Percentiles rank a stretch among this genome's conserved stretches.
Evolutionary conservation across 2,329 filamentous ascomycete genomes (phyloP).

Genomic region (Mycosphaerella sp.): DNA sequence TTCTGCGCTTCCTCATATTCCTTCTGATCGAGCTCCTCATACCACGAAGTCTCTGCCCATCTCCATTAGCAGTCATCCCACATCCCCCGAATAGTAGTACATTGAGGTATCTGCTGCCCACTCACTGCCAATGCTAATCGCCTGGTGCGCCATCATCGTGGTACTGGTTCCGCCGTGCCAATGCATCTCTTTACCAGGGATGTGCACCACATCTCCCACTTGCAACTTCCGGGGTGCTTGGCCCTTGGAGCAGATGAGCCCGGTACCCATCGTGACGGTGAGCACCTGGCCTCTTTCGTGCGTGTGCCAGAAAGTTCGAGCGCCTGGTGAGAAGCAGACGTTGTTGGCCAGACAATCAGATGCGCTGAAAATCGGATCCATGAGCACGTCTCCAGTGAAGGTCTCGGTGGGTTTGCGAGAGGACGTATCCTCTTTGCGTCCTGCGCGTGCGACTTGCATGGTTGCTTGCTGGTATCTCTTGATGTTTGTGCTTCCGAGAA

Average conservation of each 20-base stretch:
- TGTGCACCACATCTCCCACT: conserved; percentile 40
- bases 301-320: conserved; percentile 42
- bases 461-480: background rate
- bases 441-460: conserved; percentile 27
- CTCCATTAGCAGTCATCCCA: background rate
- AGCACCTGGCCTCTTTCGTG: conserved; percentile 43
- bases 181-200: conserved; percentile 38
- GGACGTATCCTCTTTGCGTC: conserved; percentile 25
- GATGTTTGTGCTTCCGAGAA: background rate
- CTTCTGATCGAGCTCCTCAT: conserved; percentile 34
- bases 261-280: conserved; percentile 37
- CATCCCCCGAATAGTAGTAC: background rate
- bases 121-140: conserved; percentile 34
- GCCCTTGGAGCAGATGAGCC: conserved; percentile 41
- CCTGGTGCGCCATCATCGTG: conserved; percentile 39
- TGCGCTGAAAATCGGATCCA: conserved; percentile 29
- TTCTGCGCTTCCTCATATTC: conserved; percentile 33
- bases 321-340: conserved; percentile 41
- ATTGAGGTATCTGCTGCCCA: background rate
- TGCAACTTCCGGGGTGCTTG: conserved; percentile 33
- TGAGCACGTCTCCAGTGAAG: conserved; percentile 28
- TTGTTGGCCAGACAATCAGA: conserved; percentile 35
- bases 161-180: conserved; percentile 42
- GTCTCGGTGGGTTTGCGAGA: conserved; percentile 28
- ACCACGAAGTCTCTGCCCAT: conserved; percentile 33